Evolutionary conservation across 2,329 filamentous ascomycete genomes (phyloP).

Genomic region (Diaporthe capsici): DNA sequence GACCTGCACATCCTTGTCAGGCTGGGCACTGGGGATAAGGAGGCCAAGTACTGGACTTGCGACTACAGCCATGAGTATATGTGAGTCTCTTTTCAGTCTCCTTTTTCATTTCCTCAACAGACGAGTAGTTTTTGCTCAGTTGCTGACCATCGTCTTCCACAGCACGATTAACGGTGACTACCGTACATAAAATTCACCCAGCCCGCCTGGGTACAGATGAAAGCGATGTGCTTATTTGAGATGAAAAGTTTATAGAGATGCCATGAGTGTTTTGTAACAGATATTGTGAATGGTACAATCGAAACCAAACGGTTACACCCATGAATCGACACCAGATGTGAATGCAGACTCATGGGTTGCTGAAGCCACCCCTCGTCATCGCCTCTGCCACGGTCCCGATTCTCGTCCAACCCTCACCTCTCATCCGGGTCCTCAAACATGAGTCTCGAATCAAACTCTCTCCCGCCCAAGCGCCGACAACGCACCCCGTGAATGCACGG

Average conservation of each 20-base stretch:
- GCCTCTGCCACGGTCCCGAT: too few relatives aligned
- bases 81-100: constrained; percentile 45
- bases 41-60: constrained; percentile 86
- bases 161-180: constrained; percentile 76
- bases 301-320: neutral
- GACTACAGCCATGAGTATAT: constrained; percentile 89
- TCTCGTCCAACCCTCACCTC: too few relatives aligned
- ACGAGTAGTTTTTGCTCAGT: constrained; percentile 39
- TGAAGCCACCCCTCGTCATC: too few relatives aligned
- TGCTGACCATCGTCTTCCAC: constrained; percentile 36
- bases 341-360: too few relatives aligned
- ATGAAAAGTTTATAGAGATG: neutral
- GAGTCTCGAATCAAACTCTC: too few relatives aligned
- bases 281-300: neutral
- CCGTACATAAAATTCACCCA: constrained; percentile 63
- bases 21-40: constrained; percentile 77
- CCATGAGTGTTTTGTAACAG: neutral
- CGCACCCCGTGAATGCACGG: too few relatives aligned
- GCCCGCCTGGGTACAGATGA: neutral
- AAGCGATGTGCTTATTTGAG: constrained; percentile 8
- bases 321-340: neutral
- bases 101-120: neutral
- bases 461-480: too few relatives aligned
- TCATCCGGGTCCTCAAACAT: too few relatives aligned
- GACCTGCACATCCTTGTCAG: constrained; percentile 84